Percentiles rank a stretch among this genome's conserved stretches.
Evolutionary conservation across 805 yeast genomes (phyloP).

Genomic region (Wickerhamomyces silvicola): DNA sequence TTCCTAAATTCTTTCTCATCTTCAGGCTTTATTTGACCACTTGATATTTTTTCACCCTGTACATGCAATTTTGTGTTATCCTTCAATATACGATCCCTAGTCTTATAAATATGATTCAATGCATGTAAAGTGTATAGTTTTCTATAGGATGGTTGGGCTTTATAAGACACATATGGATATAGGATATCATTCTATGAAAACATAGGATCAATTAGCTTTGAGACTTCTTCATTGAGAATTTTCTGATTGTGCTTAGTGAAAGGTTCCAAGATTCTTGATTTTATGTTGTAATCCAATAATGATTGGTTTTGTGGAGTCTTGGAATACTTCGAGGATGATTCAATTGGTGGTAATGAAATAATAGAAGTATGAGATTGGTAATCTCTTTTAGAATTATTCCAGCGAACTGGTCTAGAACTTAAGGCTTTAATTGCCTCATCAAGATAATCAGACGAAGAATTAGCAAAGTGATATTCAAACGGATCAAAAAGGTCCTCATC

Average conservation of each 20-base stretch:
- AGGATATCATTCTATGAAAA: slow-evolving; percentile 68
- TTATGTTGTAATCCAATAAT: slow-evolving; percentile 35
- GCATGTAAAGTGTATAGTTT: slow-evolving; percentile 64
- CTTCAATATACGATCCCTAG: slow-evolving; percentile 78
- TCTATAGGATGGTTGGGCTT: slow-evolving; percentile 48
- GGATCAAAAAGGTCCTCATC: slow-evolving; percentile 53
- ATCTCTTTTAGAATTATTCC: slow-evolving; percentile 20
- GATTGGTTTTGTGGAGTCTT: slow-evolving; percentile 17
- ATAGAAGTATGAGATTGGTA: slow-evolving; percentile 13
- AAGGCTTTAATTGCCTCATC: slow-evolving; percentile 31
- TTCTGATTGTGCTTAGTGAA: slow-evolving; percentile 17
- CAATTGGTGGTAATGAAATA: slow-evolving; percentile 22
- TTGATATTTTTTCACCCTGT: slow-evolving; percentile 34
- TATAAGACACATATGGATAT: slow-evolving; percentile 46
- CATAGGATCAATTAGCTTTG: slow-evolving; percentile 57
- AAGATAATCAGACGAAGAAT: slow-evolving; percentile 28
- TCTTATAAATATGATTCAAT: slow-evolving; percentile 77
- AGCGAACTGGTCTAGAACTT: slow-evolving; percentile 14
- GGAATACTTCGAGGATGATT: slow-evolving; percentile 11
- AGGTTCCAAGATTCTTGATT: slow-evolving; percentile 33
- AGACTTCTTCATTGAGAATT: slow-evolving; percentile 34
- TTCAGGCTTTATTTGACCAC: slow-evolving; percentile 28
- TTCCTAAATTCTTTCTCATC: slow-evolving; percentile 66
- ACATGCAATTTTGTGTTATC: slow-evolving; percentile 55
- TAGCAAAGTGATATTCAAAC: slow-evolving; percentile 69